These are phyloP conservation scores for Ophiostoma ulmi DNA, from an alignment of 2,329 filamentous ascomycete genomes.

Conservation along the genomic window DNA sequence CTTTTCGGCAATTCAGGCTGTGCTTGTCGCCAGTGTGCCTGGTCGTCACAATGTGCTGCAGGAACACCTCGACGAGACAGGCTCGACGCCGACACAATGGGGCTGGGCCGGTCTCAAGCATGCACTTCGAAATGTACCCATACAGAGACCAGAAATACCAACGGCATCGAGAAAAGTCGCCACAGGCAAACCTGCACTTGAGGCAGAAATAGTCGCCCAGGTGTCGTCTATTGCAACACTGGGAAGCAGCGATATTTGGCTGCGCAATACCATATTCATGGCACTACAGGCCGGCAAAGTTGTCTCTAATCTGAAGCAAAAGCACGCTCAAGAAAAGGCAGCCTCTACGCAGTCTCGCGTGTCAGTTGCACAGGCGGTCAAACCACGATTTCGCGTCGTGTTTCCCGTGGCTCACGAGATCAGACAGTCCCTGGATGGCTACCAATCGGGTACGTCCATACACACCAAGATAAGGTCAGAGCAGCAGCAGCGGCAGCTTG, in stretches of 20 bases:
- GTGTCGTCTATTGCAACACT: constrained; percentile 80
- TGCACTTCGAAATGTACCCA: constrained; percentile 51
- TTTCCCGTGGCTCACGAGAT: constrained; percentile 80
- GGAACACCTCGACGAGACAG: constrained; percentile 1
- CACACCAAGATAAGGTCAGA: constrained; percentile 70
- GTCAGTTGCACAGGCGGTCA: constrained; percentile 23
- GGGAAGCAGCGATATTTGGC: constrained; percentile 65
- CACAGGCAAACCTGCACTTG: constrained; percentile 28
- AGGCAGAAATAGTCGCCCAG: constrained; percentile 53
- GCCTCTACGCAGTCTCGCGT: not conserved
- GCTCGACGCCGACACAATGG: constrained; percentile 52
- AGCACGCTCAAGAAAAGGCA: not conserved
- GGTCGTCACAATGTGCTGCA: constrained; percentile 53
- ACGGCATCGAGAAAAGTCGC: not conserved
- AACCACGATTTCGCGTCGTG: constrained; percentile 61
- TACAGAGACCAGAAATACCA: not conserved
- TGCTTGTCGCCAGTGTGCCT: constrained; percentile 74
- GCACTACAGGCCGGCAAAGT: constrained; percentile 39
- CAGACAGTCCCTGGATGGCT: constrained; percentile 69
- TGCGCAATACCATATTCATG: constrained; percentile 59
- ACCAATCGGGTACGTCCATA: constrained; percentile 70
- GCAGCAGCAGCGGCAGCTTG: constrained; percentile 67
- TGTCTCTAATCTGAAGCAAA: constrained; percentile 16
- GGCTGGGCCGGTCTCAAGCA: constrained; percentile 68
- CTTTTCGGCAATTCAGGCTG: constrained; percentile 63